Evolutionary conservation across 305 asterid genomes (phyloP), one percentile per base, ranked within the genome.

Genomic region (Rubia occidens): DNA sequence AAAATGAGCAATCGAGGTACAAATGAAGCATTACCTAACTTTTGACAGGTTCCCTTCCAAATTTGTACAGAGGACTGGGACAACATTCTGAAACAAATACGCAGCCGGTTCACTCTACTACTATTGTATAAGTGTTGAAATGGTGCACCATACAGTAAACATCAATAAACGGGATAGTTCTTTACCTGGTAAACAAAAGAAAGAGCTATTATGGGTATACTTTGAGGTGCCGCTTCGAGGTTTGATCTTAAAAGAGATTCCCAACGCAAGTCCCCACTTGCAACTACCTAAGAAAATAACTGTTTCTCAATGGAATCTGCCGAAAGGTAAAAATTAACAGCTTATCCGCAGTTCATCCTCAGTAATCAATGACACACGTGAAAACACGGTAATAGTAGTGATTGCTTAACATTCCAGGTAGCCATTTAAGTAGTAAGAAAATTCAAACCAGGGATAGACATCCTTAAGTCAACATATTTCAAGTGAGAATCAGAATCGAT

Each of bases 181-280:
- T 67, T 26, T 82, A 89, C 98, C 93, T 92, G 98, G 81, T 92
- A 92, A 74, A 92, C 98, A 78, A 92, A 92, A 69, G 98, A 89
- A 79, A 92, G 96, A 20, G 96, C 97, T 72, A 92, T 83, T 64
- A 92, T 88, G 58, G 98, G 98, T 86, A 92, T 85, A 70, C 98
- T 89, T 47, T 72, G 82, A 64, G 98, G 97, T 39, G 83, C 93
- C 68, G 97, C 96, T 81, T 88, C 95, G 17, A 87, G 81, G 77
- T 88, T 92, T 58, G 91, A 82, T 85, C 74, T 82, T 21, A 92
- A 78, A 77, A 92, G 95, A 72, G 88, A 89, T 68, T 89, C 96
- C 96, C 93, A 92, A 67, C 90, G 90, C 80, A 92, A 77, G 82
- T 90, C 89, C 70, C 95, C 95, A 79, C 91, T 83, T 32, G 96